Evolutionary conservation across 75 land plant genomes (phyloP).

Genomic region (Gnetum montanum): DNA sequence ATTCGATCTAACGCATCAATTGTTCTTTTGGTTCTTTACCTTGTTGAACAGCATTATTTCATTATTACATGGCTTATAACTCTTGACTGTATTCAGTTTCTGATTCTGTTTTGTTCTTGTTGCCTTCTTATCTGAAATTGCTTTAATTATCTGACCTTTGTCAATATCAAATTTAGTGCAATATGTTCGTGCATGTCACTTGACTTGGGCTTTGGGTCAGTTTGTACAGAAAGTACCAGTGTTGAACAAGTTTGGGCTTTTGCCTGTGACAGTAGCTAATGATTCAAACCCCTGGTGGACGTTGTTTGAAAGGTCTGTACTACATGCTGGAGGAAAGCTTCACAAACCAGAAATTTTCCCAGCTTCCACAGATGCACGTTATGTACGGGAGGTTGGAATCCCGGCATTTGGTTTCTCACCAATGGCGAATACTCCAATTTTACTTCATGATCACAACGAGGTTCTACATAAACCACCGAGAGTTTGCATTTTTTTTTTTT

Average conservation of each 20-base stretch:
- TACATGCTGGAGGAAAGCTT: constrained; percentile 62
- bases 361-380: constrained; percentile 86
- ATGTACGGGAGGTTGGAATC: constrained; percentile 47
- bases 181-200: no score
- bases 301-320: constrained; percentile 59
- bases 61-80: no score
- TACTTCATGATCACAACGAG: constrained; percentile 98
- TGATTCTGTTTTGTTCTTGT: no score
- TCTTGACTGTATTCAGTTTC: no score
- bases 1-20: no score
- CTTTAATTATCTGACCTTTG: no score
- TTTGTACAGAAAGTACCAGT: constrained; percentile 31
- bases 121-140: no score
- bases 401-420: constrained; percentile 98
- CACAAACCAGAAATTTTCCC: constrained; percentile 85
- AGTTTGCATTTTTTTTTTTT: neutral
- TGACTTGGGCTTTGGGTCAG: no score
- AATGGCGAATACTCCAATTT: constrained; percentile 82
- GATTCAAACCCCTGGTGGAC: constrained; percentile 91
- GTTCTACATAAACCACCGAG: constrained; percentile 35
- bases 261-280: constrained; percentile 47
- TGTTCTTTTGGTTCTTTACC: no score
- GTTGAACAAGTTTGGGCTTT: constrained; percentile 40
- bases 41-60: no score
- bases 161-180: no score